Conservation (phyloP, 768 basidiomycete species). For the Leucosporidium scottii region DNA sequence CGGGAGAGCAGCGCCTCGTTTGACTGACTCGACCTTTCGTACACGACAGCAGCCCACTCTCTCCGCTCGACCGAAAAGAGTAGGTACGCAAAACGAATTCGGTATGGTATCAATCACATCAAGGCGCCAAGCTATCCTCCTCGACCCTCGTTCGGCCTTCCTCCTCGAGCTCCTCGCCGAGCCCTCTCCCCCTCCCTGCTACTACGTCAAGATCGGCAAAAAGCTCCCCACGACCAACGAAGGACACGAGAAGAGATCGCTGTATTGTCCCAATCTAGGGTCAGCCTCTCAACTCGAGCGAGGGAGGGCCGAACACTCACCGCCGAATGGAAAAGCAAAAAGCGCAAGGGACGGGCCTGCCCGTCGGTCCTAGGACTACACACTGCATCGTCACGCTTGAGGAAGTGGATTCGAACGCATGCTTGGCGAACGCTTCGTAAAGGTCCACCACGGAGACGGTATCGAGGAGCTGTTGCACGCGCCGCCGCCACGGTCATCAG, state of each 20-base stretch:
- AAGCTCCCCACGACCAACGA: slow-evolving; percentile 26
- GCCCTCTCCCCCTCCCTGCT: background rate
- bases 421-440: slow-evolving; percentile 92
- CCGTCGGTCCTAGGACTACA: slow-evolving; percentile 74
- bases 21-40: no score
- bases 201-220: slow-evolving; percentile 14
- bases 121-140: no score
- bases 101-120: no score
- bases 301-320: slow-evolving; percentile 57
- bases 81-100: no score
- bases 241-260: slow-evolving; percentile 9
- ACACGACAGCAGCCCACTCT: no score
- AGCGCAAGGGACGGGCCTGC: slow-evolving; percentile 77
- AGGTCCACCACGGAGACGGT: slow-evolving; percentile 91
- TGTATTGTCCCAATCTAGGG: no score
- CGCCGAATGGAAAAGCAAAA: slow-evolving; percentile 94
- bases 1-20: no score
- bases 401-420: slow-evolving; percentile 96
- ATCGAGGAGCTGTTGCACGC: slow-evolving; percentile 82
- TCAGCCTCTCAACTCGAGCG: no score
- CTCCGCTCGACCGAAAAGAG: no score
- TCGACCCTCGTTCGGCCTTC: no score
- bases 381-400: slow-evolving; percentile 83
- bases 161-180: background rate
- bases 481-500: no score